A percentile compares a stretch with the other conserved stretches of the same genome.
Evolutionary conservation across 306 rosid genomes (phyloP).

Genomic region (Begonia peltatifolia): DNA sequence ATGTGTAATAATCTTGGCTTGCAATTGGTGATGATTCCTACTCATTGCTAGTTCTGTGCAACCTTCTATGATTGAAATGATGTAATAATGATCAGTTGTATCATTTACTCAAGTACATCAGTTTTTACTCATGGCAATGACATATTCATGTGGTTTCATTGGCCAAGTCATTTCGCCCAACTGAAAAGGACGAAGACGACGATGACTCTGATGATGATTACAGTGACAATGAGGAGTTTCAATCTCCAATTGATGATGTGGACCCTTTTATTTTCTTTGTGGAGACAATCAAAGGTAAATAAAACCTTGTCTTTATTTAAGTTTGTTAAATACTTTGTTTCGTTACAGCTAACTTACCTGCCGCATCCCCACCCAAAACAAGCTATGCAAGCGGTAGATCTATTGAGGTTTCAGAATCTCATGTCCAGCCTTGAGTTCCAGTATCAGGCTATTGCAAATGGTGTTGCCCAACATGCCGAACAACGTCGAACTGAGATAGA

Average conservation of each 20-base stretch:
- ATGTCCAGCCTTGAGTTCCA: conserved; percentile 67
- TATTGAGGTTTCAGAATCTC: conserved; percentile 63
- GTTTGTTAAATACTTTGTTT: neutral
- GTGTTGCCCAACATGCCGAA: conserved; percentile 86
- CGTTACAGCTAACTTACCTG: neutral
- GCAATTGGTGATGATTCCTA: too few species aligned
- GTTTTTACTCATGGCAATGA: too few species aligned
- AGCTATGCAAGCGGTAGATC: conserved; percentile 67
- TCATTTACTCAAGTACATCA: too few species aligned
- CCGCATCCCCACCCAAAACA: neutral
- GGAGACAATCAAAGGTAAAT: conserved; percentile 66
- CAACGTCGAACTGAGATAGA: conserved; percentile 74
- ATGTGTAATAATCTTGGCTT: too few species aligned
- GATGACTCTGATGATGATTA: conserved; percentile 80
- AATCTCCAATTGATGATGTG: conserved; percentile 95
- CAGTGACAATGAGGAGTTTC: conserved; percentile 92
- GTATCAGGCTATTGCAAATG: conserved; percentile 81
- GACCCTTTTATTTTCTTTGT: conserved; percentile 92
- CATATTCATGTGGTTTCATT: neutral
- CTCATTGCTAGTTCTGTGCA: too few species aligned
- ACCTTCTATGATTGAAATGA: too few species aligned
- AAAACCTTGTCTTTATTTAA: neutral
- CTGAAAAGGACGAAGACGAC: conserved; percentile 27
- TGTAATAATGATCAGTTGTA: too few species aligned
- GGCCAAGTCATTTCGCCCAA: conserved; percentile 75